Conservation (phyloP, 2,329 filamentous ascomycete genomes). For the Paecilomyces fulvus region DNA sequence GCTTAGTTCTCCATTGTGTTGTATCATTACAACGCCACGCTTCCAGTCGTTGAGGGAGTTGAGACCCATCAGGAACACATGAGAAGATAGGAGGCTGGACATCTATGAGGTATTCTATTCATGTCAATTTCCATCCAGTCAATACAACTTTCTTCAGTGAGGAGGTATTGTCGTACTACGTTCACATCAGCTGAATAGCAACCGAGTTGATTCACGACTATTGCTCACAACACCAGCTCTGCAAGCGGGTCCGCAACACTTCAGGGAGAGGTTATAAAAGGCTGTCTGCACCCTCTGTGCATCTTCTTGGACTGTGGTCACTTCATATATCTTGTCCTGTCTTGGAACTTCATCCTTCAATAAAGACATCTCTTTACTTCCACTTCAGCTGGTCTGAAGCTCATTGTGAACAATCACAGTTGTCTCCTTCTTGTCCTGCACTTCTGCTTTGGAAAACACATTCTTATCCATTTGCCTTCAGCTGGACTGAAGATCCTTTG, state of each 20-base stretch:
- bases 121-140: background rate
- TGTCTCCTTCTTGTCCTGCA: background rate
- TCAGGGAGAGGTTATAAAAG: background rate
- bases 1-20: too few relatives aligned
- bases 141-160: background rate
- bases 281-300: background rate
- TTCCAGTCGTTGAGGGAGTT: too few relatives aligned
- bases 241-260: background rate
- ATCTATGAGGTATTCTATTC: background rate
- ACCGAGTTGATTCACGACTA: background rate
- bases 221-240: background rate
- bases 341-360: background rate
- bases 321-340: background rate
- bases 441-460: background rate
- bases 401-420: background rate
- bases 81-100: background rate
- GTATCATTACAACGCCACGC: too few relatives aligned
- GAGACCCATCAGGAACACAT: background rate
- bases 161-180: background rate
- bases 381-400: background rate
- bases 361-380: background rate
- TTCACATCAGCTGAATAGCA: background rate
- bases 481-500: background rate
- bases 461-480: background rate
- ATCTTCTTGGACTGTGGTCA: background rate